A percentile compares a stretch with the other conserved stretches of the same genome.
Evolutionary conservation across 176 grass and related monocot genomes (phyloP).

Genomic region (Oryza glumipatula): DNA sequence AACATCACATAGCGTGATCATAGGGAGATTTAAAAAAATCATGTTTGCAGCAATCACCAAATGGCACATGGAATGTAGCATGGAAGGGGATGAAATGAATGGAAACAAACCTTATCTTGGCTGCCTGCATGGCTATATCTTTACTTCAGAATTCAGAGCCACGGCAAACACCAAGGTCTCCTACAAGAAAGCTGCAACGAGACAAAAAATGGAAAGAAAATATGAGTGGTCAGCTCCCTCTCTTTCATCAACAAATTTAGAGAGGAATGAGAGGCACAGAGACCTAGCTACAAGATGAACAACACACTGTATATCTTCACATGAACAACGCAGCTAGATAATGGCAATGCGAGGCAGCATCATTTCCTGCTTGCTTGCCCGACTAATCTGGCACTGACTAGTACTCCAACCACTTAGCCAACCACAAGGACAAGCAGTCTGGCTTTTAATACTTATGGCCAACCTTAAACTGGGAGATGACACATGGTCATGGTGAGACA

Average conservation of each 20-base stretch:
- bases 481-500: constrained; percentile 27
- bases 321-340: constrained; percentile 60
- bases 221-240: constrained; percentile 42
- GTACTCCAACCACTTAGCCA: constrained; percentile 56
- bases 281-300: constrained; percentile 29
- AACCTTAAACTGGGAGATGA: constrained; percentile 41
- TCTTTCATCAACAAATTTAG: constrained; percentile 32
- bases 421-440: constrained; percentile 30
- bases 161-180: neutral
- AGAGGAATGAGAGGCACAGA: neutral
- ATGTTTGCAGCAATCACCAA: constrained; percentile 46
- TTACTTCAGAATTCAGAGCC: constrained; percentile 37
- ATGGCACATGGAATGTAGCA: constrained; percentile 44
- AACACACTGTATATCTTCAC: constrained; percentile 32
- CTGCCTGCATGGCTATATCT: constrained; percentile 63
- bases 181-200: constrained; percentile 46
- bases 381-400: constrained; percentile 54
- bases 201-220: constrained; percentile 38
- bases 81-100: constrained; percentile 32
- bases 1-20: constrained; percentile 18
- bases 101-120: constrained; percentile 67
- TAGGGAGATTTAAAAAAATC: constrained; percentile 21
- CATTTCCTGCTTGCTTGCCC: constrained; percentile 42
- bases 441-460: constrained; percentile 12
- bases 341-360: constrained; percentile 46